Conservation (phyloP, 148 eudicot genomes). For the Rhododendron henanense region DNA sequence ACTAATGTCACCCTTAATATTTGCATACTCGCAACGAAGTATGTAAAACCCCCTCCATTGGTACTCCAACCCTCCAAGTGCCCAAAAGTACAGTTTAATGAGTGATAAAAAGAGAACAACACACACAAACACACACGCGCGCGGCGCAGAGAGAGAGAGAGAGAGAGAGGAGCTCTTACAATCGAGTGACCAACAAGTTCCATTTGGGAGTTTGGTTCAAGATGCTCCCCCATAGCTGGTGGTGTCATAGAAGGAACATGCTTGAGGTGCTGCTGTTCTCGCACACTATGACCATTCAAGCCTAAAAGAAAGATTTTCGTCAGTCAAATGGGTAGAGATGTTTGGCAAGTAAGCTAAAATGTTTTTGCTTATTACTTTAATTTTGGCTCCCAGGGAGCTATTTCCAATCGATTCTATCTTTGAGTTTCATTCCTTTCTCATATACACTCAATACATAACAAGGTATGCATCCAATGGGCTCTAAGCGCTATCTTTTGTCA, state of each 20-base stretch:
- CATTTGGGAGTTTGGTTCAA: constrained; percentile 46
- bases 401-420: not conserved
- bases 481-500: not conserved
- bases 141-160: not conserved
- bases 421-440: not conserved
- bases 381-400: not conserved
- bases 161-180: constrained; percentile 35
- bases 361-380: not conserved
- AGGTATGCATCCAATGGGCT: not conserved
- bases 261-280: constrained; percentile 41
- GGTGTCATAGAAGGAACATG: constrained; percentile 27
- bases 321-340: not conserved
- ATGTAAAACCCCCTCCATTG: not conserved
- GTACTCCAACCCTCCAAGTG: not conserved
- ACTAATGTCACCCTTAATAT: not conserved
- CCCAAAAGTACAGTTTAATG: not conserved
- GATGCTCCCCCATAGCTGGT: constrained; percentile 24
- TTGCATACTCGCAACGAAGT: not conserved
- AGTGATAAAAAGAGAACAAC: not conserved
- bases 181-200: constrained; percentile 64
- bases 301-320: constrained; percentile 22
- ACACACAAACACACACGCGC: too few relatives aligned
- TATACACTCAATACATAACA: not conserved
- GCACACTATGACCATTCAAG: constrained; percentile 36
- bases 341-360: not conserved